Percentiles rank a stretch among this genome's conserved stretches.
phyloP scores from a whole-genome alignment of 768 basidiomycete genomes.

The Boletellus ananiceps region DNA sequence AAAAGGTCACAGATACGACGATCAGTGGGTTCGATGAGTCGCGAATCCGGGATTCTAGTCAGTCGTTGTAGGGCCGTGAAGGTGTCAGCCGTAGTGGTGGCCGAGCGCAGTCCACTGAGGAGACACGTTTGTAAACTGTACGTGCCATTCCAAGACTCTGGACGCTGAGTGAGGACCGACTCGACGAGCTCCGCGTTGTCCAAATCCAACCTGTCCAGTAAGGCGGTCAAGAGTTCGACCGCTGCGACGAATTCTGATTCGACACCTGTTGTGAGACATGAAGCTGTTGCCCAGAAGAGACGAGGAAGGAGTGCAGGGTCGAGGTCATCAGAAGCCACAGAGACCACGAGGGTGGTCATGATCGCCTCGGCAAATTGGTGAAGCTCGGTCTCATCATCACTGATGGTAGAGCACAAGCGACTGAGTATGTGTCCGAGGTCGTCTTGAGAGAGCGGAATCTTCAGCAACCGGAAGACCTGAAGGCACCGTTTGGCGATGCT shows the following conservation, averaged over 20 bases:
- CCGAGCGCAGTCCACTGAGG: slow-evolving; percentile 76
- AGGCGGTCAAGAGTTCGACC: slow-evolving; percentile 55
- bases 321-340: slow-evolving; percentile 53
- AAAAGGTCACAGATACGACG: slow-evolving; percentile 80
- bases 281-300: slow-evolving; percentile 82
- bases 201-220: slow-evolving; percentile 68
- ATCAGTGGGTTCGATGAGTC: slow-evolving; percentile 66
- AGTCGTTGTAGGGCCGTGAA: slow-evolving; percentile 65
- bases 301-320: slow-evolving; percentile 67
- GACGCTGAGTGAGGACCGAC: slow-evolving; percentile 63
- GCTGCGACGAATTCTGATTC: slow-evolving; percentile 74
- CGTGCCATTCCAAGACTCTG: slow-evolving; percentile 64
- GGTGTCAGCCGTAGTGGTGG: slow-evolving; percentile 59
- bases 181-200: slow-evolving; percentile 64
- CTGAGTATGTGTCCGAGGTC: slow-evolving; percentile 79
- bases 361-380: slow-evolving; percentile 83
- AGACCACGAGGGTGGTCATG: slow-evolving; percentile 64
- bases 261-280: slow-evolving; percentile 77
- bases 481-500: slow-evolving; percentile 83
- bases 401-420: slow-evolving; percentile 78
- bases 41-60: slow-evolving; percentile 53
- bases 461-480: slow-evolving; percentile 82
- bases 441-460: slow-evolving; percentile 62
- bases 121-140: slow-evolving; percentile 66
- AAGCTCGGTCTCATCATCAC: slow-evolving; percentile 69